phyloP scores from a whole-genome alignment of 2,329 filamentous ascomycete genomes.

The Myotisia sp. region DNA sequence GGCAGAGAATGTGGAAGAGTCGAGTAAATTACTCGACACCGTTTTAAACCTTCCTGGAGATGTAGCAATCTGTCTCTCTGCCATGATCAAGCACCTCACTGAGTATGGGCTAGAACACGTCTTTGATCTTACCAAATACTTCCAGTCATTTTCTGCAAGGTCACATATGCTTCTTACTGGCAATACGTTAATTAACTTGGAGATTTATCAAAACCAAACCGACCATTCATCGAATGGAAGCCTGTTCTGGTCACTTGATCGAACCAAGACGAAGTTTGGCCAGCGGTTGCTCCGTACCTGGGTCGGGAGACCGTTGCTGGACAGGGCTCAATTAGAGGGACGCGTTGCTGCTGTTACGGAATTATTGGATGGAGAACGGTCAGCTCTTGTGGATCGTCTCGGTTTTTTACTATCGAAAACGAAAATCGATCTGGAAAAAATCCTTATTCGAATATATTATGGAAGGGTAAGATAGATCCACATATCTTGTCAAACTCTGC shows the following conservation, averaged over 20 bases:
- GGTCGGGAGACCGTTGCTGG: slow-evolving; percentile 80
- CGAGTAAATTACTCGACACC: slow-evolving; percentile 61
- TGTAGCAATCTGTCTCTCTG: slow-evolving; percentile 81
- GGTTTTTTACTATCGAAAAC: slow-evolving; percentile 56
- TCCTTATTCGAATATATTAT: slow-evolving; percentile 90
- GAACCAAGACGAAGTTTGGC: slow-evolving; percentile 79
- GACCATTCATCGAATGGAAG: slow-evolving; percentile 75
- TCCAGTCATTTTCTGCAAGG: slow-evolving; percentile 83
- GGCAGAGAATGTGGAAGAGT: slow-evolving; percentile 39
- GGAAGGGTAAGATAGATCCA: slow-evolving; percentile 49
- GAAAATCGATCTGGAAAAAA: slow-evolving; percentile 77
- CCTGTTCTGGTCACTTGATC: slow-evolving; percentile 88
- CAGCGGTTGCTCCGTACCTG: slow-evolving; percentile 81
- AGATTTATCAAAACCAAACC: slow-evolving; percentile 90
- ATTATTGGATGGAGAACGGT: slow-evolving; percentile 54
- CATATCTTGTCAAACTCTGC: background rate
- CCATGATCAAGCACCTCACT: slow-evolving; percentile 85
- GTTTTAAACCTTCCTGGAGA: slow-evolving; percentile 72
- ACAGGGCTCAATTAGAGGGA: slow-evolving; percentile 59
- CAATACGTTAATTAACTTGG: slow-evolving; percentile 82
- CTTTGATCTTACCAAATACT: slow-evolving; percentile 92
- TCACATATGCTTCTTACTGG: slow-evolving; percentile 95
- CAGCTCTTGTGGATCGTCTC: slow-evolving; percentile 56
- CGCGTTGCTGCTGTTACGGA: slow-evolving; percentile 78
- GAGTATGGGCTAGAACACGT: slow-evolving; percentile 93